Evolutionary conservation across 2,329 filamentous ascomycete species (phyloP), one percentile per base, ranked within the genome.

Genomic region (Talaromyces islandicus): DNA sequence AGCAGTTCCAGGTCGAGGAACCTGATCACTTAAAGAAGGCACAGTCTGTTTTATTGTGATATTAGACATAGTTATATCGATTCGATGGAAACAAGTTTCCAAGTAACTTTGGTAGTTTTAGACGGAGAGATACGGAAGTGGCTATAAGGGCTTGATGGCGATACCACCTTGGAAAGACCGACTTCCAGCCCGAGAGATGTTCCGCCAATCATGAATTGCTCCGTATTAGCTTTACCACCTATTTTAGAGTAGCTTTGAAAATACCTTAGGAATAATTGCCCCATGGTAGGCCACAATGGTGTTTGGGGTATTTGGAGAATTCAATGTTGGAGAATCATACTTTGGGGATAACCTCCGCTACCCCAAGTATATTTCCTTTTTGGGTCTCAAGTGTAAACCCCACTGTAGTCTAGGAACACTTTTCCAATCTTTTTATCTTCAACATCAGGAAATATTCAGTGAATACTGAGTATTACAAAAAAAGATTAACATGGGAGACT

Each of bases 61-160:
- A 19, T 27, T 58, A 53, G 56, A 58, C 56, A 58, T 58, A 7
- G 29, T 21, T 41, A 1, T 79, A 73, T 48, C 5, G 19, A 25
- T 7, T 50, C 19, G 25, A 17, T 24, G 7, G 24, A 25, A 24
- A 50, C 12, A 50, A 25, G 3, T 6, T 25, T 21, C 4, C 43
- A 50, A 50, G 6, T 7, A 25, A 50, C 10, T 50, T 38, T 46
- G 19, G 21, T 10, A 9, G 7, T 24, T 46, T 24, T 19, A 24
- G 14, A 46, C 21, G 3, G 43, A 24, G 35, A 46, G 43, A 19
- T 24, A 10, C 7, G 9, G 9, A 46, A 24, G 19, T 21, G 43
- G 19, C 43, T 46, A 46, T 46, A 46, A 46, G 21, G 21, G 43
- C 19, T 46, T 19, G 19, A 21, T 24, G 10, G 11, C 9, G 43